Percentiles rank a stretch among this genome's conserved stretches.
Evolutionary conservation across 768 basidiomycete genomes (phyloP).

Genomic region (Amanita inopinata): DNA sequence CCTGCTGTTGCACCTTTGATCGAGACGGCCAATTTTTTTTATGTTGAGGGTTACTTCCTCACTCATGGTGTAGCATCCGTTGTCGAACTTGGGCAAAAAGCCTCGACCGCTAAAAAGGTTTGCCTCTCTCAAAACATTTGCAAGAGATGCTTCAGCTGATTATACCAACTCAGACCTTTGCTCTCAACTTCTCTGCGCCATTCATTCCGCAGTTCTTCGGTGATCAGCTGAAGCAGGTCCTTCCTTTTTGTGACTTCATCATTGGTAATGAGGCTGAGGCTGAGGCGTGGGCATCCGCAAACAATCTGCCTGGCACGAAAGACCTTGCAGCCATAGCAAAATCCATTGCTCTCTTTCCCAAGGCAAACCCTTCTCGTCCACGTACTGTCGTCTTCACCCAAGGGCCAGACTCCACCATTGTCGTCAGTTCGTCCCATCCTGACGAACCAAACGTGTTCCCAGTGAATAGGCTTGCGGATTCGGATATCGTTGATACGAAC

Average conservation of each 20-base stretch:
- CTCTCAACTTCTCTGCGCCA: conserved; percentile 91
- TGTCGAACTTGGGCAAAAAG: conserved; percentile 67
- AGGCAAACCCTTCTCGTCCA: conserved; percentile 65
- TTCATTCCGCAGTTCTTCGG: conserved; percentile 96
- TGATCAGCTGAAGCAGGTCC: conserved; percentile 65
- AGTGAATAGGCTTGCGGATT: conserved; percentile 48
- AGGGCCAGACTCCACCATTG: conserved; percentile 68
- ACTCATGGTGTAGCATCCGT: conserved; percentile 79
- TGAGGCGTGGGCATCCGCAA: conserved; percentile 70
- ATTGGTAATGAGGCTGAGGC: conserved; percentile 98
- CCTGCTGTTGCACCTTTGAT: conserved; percentile 68
- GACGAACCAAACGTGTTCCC: conserved; percentile 45
- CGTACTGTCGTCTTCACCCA: conserved; percentile 89
- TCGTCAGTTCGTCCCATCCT: conserved; percentile 53
- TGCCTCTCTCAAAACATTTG: background rate
- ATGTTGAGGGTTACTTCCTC: conserved; percentile 96
- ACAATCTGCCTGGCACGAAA: conserved; percentile 55
- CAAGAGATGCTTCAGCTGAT: background rate
- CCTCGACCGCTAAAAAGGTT: conserved; percentile 70
- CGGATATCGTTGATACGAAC: conserved; percentile 89
- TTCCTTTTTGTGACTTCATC: conserved; percentile 81
- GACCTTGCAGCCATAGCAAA: conserved; percentile 63
- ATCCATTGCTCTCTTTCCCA: conserved; percentile 64
- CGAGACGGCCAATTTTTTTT: conserved; percentile 76
- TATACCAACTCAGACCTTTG: conserved; percentile 53